Percentiles rank a stretch among this genome's conserved stretches.
These are phyloP conservation scores for Beta macrorhiza DNA, from an alignment of 179 eudicot species.

Conservation along the genomic window DNA sequence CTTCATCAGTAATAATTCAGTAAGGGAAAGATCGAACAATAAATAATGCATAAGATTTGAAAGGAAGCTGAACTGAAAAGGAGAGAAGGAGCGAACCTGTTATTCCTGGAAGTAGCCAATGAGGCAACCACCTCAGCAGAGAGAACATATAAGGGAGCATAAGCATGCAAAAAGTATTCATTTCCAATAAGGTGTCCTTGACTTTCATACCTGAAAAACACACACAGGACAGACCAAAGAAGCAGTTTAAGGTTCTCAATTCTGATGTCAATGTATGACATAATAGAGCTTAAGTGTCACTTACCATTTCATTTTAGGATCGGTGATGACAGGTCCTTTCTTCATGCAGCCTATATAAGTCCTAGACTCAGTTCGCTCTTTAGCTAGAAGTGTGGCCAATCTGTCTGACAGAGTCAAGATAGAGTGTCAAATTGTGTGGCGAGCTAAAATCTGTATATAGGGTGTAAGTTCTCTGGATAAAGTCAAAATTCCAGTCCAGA, in stretches of 20 bases:
- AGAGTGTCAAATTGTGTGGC: background rate
- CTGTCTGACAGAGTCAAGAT: slow-evolving; percentile 42
- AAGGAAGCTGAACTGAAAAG: background rate
- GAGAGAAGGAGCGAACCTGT: slow-evolving; percentile 38
- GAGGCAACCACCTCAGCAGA: slow-evolving; percentile 64
- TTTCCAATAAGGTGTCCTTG: slow-evolving; percentile 57
- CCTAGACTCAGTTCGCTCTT: slow-evolving; percentile 52
- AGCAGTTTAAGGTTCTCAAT: background rate
- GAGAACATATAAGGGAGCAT: slow-evolving; percentile 67
- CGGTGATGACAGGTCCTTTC: slow-evolving; percentile 75
- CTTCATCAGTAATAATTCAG: background rate
- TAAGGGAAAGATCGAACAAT: background rate
- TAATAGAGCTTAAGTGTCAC: background rate
- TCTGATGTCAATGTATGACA: slow-evolving; percentile 14
- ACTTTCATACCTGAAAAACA: slow-evolving; percentile 54
- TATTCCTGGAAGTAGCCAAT: slow-evolving; percentile 49
- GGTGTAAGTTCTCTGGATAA: background rate
- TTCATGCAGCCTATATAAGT: slow-evolving; percentile 82
- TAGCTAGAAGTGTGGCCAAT: slow-evolving; percentile 67
- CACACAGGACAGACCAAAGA: background rate
- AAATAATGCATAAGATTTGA: background rate
- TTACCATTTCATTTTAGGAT: slow-evolving; percentile 69
- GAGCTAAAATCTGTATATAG: background rate
- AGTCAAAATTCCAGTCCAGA: background rate
- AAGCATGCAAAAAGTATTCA: slow-evolving; percentile 73